Percentiles rank a stretch among this genome's conserved stretches.
These are phyloP conservation scores for Blastocystis sp. DNA, from an alignment of 352 stramenopile species.

Conservation along the genomic window DNA sequence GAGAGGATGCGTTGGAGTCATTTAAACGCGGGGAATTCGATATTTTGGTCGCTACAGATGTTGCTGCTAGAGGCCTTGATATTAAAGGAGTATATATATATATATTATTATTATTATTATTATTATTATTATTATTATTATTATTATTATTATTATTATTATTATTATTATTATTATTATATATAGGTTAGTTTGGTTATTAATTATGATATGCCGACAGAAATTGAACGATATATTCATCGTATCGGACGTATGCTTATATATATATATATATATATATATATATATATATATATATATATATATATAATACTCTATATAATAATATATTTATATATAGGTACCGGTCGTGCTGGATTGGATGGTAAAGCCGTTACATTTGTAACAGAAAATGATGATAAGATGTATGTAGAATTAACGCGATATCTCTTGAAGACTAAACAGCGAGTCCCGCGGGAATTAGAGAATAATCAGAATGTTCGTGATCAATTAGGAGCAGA, in stretches of 20 bases:
- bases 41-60: constrained; percentile 51
- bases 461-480: constrained; percentile 58
- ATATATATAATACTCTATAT: too few species aligned
- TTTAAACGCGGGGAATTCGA: constrained; percentile 50
- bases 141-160: too few species aligned
- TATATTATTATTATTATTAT: too few species aligned
- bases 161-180: background rate
- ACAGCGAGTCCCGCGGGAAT: constrained; percentile 68
- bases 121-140: too few species aligned
- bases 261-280: too few species aligned
- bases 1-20: constrained; percentile 65
- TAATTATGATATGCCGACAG: constrained; percentile 89
- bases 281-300: too few species aligned
- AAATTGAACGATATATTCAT: constrained; percentile 93
- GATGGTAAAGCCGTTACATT: constrained; percentile 84
- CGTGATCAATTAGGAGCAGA: too few species aligned
- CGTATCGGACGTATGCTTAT: constrained; percentile 86
- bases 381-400: constrained; percentile 82
- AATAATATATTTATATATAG: background rate
- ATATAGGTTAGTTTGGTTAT: constrained; percentile 80
- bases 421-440: constrained; percentile 81
- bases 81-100: constrained; percentile 58
- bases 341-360: constrained; percentile 82
- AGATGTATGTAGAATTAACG: constrained; percentile 84
- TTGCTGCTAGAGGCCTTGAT: constrained; percentile 70